Base-by-base conservation (phyloP, 2,329 filamentous ascomycete species). In the Penicillium olsonii region DNA sequence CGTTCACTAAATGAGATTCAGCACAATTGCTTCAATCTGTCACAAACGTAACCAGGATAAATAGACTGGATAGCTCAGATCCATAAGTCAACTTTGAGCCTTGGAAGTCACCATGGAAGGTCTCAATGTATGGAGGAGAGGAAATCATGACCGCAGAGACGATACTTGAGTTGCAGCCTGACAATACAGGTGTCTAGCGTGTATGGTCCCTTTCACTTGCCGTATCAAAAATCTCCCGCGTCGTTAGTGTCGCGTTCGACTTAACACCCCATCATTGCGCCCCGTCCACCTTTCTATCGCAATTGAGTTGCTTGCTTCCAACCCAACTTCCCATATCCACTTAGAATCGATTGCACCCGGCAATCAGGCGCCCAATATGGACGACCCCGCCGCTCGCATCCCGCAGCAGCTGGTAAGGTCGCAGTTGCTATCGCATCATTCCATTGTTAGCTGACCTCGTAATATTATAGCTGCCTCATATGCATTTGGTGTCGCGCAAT, bases 401-500 rank as follows among this genome's bases (percentile, higher is more conserved):
- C 70, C 71, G 53, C 67, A 62, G 57, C 70, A 75, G 52, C 60
- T 78, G 67, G 75, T 77, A 71, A 53, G 70, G 63, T 39, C 37
- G 39, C 43, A 48, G 40, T 46, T 35, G 34, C 37, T 43, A 24
- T 33, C 35, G 22, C 35, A 44, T 33, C 17, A 37, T 22, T 12
- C 12, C 12, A 48, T 45, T 34, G 41, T 22, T 35, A 35, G 37
- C 53, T 60, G 37, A 57, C 29, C 3, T 35, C 45, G 33, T 38
- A 11, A 24, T 9, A 11, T 27, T 51, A 15, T 66, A 94, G 89
- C 83, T 95, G 66, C 87, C 85, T 45, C 92, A 97, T 75, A 84
- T 96, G 61, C 92, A 97, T 70, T 84, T 96, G 54, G 79, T 96
- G 56, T 96, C 91, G 41, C 87, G 85, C 34, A 88, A 87, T 68